These are phyloP conservation scores for Danielia oregonensis DNA, from an alignment of 805 yeast genomes.

Conservation along the genomic window DNA sequence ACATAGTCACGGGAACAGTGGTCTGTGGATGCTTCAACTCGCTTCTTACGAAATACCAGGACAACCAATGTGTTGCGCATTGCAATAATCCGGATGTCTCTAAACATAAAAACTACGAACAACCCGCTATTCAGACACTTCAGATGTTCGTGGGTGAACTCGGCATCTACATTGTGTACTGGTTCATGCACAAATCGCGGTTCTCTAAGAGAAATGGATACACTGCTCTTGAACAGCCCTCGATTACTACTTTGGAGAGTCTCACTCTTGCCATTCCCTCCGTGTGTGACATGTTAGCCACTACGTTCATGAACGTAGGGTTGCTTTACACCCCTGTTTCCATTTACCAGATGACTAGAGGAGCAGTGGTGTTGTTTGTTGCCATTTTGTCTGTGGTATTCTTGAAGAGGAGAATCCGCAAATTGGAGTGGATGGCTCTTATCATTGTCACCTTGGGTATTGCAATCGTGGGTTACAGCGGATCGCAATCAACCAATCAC, in stretches of 20 bases:
- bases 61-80: slow-evolving; percentile 62
- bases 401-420: slow-evolving; percentile 50
- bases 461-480: slow-evolving; percentile 69
- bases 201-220: slow-evolving; percentile 11
- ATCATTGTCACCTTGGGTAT: slow-evolving; percentile 66
- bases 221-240: slow-evolving; percentile 1
- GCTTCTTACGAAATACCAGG: slow-evolving; percentile 70
- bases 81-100: slow-evolving; percentile 45
- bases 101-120: slow-evolving; percentile 55
- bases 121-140: slow-evolving; percentile 73
- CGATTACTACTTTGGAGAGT: slow-evolving; percentile 1
- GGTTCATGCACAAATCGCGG: slow-evolving; percentile 21
- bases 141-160: slow-evolving; percentile 82
- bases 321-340: slow-evolving; percentile 72
- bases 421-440: slow-evolving; percentile 66
- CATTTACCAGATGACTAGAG: slow-evolving; percentile 82
- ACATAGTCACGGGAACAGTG: slow-evolving; percentile 48
- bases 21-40: slow-evolving; percentile 72
- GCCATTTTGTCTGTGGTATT: slow-evolving; percentile 67
- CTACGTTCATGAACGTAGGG: slow-evolving; percentile 76
- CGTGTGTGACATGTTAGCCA: slow-evolving; percentile 65
- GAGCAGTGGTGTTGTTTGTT: slow-evolving; percentile 71
- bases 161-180: slow-evolving; percentile 42
- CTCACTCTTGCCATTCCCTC: slow-evolving; percentile 55
- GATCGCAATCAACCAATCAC: slow-evolving; percentile 33